Percentiles rank a stretch among this genome's conserved stretches.
phyloP scores from a whole-genome alignment of 2,329 filamentous ascomycete genomes.

The Aureobasidium sp. region DNA sequence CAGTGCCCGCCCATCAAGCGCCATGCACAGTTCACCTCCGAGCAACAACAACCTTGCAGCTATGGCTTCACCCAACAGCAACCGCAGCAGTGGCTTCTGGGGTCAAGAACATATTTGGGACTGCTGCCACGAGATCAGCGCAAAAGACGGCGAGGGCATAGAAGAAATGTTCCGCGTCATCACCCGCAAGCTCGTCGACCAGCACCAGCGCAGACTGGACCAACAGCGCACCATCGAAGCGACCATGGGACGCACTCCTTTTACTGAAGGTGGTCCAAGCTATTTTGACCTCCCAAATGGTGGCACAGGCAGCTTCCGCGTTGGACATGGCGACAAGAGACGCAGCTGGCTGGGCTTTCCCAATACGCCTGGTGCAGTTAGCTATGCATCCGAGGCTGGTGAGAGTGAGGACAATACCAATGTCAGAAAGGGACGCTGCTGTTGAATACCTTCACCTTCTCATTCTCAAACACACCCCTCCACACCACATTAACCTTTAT shows the following conservation, averaged over 20 bases:
- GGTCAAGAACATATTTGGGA: conserved; percentile 96
- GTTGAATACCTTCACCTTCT: conserved; percentile 1
- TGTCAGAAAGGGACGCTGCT: conserved; percentile 15
- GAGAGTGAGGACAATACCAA: conserved; percentile 10
- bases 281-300: conserved; percentile 56
- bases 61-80: conserved; percentile 52
- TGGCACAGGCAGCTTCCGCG: conserved; percentile 64
- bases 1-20: conserved; percentile 18
- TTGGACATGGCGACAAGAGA: conserved; percentile 67
- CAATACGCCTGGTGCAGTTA: conserved; percentile 18
- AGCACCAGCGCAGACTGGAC: conserved; percentile 64
- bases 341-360: conserved; percentile 67
- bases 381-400: conserved; percentile 8
- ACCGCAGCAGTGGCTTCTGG: conserved; percentile 80
- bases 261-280: conserved; percentile 30
- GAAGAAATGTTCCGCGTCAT: conserved; percentile 96
- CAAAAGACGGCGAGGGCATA: conserved; percentile 94
- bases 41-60: conserved; percentile 41
- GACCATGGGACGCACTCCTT: conserved; percentile 49
- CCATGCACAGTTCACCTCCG: conserved; percentile 20
- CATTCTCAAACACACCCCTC: background rate
- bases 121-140: conserved; percentile 96
- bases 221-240: conserved; percentile 52
- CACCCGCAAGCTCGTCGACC: conserved; percentile 85
- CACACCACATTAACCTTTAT: background rate